These are phyloP conservation scores for Acacia confusa DNA, from an alignment of 306 rosid species.

Conservation along the genomic window DNA sequence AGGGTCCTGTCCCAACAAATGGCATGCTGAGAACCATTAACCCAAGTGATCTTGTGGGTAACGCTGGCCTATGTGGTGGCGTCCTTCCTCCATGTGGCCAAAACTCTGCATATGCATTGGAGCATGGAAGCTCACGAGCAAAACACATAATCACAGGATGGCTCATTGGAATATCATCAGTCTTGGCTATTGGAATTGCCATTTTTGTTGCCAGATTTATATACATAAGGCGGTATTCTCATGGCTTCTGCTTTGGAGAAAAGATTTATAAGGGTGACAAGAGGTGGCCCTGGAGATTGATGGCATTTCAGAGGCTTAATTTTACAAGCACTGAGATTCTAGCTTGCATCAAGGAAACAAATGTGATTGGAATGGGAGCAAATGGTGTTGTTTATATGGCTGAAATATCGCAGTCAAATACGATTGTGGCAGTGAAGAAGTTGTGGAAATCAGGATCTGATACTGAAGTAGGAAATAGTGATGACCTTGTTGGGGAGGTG, in stretches of 20 bases:
- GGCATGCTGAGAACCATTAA: constrained; percentile 80
- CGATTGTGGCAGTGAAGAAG: constrained; percentile 82
- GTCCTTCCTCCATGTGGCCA: constrained; percentile 69
- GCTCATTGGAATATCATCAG: constrained; percentile 66
- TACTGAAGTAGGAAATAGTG: constrained; percentile 69
- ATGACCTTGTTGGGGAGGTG: constrained; percentile 90
- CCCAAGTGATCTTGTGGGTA: constrained; percentile 74
- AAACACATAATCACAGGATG: constrained; percentile 66
- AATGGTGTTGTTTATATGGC: constrained; percentile 88
- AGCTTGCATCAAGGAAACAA: constrained; percentile 82
- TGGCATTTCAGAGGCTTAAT: constrained; percentile 87
- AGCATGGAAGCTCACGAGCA: constrained; percentile 44
- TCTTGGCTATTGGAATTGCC: constrained; percentile 50
- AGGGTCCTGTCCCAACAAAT: constrained; percentile 80
- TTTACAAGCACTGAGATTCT: constrained; percentile 77
- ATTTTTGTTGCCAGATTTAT: constrained; percentile 54
- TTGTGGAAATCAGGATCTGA: constrained; percentile 79
- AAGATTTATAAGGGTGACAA: constrained; percentile 64
- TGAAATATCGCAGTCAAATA: constrained; percentile 68
- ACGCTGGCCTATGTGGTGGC: constrained; percentile 75
- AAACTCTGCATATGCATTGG: constrained; percentile 43
- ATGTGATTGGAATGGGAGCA: constrained; percentile 90
- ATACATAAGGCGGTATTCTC: constrained; percentile 67
- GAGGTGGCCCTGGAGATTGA: constrained; percentile 97
- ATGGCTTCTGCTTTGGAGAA: constrained; percentile 66